Base-by-base conservation (phyloP, 768 basidiomycete species). In the Cystofilobasidium ferigula region DNA sequence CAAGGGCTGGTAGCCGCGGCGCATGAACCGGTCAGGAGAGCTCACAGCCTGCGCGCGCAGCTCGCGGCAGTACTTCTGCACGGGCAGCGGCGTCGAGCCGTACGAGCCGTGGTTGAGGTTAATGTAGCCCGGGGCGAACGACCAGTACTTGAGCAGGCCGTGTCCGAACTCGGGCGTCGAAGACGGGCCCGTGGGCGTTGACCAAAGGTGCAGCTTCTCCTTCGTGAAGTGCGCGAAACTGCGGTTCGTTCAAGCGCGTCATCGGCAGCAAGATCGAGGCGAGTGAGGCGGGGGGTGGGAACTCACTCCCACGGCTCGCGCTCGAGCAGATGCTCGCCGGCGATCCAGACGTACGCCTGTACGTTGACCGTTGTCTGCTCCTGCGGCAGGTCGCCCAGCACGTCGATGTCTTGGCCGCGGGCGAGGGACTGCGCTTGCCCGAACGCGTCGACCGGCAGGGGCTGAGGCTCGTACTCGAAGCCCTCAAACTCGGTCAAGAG, bases 31-130 rank as follows among this genome's bases (percentile, higher is more conserved):
- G 77, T 58, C 57, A 74, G 20, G 74, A 72, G 26, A 30, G n/a
- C 9, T 40, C 57, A 38, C 57, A n/a, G 30, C 8, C 51, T 54
- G 1, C 76, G 76, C 8, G 71, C 69, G 26, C 75, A 75, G 18
- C 76, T 78, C 69, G 74, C 78, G 12, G 73, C 75, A 51, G 40
- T 51, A 43, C 20, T 26, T 36, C 32, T 62, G 54, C 20, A 68
- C 67, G 0, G 67, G 67, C 28, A 38, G 57, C n/a, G 67, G 51
- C 20, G 54, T 30, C 34, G 32, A 42, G 51, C 42, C 69, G 54
- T 65, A 75, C 38, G 40, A 45, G 30, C 76, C 78, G 61, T 77
- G 71, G 62, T 78, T 78, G 22, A 78, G 62, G 57, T 77, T 76
- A 53, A 78, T 69, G 69, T 76, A 67, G 22, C 48, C 51, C 12